These are phyloP conservation scores for Vitis rotundifolia DNA, from an alignment of 164 flowering plant species.

Conservation along the genomic window DNA sequence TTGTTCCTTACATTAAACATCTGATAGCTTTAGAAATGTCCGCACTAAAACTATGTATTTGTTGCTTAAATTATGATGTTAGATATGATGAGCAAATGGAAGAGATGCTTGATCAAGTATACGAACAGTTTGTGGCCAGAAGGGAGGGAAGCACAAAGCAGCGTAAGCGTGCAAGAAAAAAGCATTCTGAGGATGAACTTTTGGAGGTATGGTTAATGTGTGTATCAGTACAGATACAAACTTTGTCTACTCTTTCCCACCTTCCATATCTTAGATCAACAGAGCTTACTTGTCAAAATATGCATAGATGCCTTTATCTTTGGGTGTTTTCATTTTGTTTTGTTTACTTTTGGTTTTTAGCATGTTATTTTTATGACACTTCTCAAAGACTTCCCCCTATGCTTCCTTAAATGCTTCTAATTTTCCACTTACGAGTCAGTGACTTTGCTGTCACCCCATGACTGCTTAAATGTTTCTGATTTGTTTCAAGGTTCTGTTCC, in stretches of 20 bases:
- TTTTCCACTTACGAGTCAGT: too few species aligned
- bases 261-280: too few species aligned
- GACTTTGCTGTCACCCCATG: too few species aligned
- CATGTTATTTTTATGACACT: too few species aligned
- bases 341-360: too few species aligned
- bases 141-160: conserved; percentile 74
- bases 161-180: conserved; percentile 70
- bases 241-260: too few species aligned
- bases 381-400: too few species aligned
- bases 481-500: too few species aligned
- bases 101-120: conserved; percentile 74
- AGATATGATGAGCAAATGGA: conserved; percentile 83
- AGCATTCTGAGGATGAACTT: conserved; percentile 42
- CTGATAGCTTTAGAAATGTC: background rate
- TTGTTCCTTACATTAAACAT: background rate
- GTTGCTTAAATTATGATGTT: conserved; percentile 6
- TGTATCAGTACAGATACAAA: too few species aligned
- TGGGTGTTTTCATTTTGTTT: too few species aligned
- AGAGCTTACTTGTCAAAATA: background rate
- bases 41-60: background rate
- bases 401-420: too few species aligned
- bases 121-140: conserved; percentile 62
- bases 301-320: background rate
- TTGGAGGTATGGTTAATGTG: conserved; percentile 49
- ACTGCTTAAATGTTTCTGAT: too few species aligned